phyloP scores from a whole-genome alignment of 2,329 filamentous ascomycete genomes.

The Thermochaetoides dissita region DNA sequence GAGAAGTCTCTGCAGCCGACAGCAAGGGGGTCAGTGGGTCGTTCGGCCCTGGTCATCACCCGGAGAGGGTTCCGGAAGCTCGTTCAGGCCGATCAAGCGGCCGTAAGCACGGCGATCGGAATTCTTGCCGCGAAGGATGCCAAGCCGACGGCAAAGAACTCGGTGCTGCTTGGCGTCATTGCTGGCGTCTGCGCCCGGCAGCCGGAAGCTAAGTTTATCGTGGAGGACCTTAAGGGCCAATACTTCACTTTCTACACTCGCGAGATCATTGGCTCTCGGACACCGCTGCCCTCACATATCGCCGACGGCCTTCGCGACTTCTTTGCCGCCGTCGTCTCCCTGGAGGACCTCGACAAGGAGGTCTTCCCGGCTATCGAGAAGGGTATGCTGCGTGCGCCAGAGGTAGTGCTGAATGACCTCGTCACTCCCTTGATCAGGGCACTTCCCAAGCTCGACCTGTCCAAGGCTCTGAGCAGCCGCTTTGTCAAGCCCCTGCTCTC shows the following conservation, averaged over 20 bases:
- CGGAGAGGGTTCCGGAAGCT: constrained; percentile 66
- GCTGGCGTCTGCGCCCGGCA: constrained; percentile 74
- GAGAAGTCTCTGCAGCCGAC: constrained; percentile 62
- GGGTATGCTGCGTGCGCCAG: constrained; percentile 73
- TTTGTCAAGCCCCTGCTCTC: constrained; percentile 79
- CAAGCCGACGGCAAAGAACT: constrained; percentile 53
- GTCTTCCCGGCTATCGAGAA: constrained; percentile 77
- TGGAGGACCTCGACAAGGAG: constrained; percentile 62
- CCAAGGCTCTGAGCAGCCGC: constrained; percentile 54
- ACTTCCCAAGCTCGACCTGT: constrained; percentile 65
- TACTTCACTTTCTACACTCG: constrained; percentile 75
- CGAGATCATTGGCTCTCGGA: constrained; percentile 71
- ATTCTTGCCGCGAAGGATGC: constrained; percentile 55
- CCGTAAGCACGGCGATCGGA: constrained; percentile 48
- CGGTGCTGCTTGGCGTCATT: constrained; percentile 68
- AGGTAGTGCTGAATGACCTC: constrained; percentile 72
- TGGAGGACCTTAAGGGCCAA: constrained; percentile 54
- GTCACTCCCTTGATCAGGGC: constrained; percentile 59
- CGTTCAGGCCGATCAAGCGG: constrained; percentile 46
- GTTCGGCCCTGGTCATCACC: constrained; percentile 64
- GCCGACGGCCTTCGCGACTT: constrained; percentile 66
- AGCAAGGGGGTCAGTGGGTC: constrained; percentile 49
- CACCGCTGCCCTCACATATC: constrained; percentile 55
- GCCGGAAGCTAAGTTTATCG: constrained; percentile 41
- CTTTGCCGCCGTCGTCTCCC: constrained; percentile 58